Conservation (phyloP, 2,329 filamentous ascomycete genomes). For the Magnaporthiopsis rhizophila region DNA sequence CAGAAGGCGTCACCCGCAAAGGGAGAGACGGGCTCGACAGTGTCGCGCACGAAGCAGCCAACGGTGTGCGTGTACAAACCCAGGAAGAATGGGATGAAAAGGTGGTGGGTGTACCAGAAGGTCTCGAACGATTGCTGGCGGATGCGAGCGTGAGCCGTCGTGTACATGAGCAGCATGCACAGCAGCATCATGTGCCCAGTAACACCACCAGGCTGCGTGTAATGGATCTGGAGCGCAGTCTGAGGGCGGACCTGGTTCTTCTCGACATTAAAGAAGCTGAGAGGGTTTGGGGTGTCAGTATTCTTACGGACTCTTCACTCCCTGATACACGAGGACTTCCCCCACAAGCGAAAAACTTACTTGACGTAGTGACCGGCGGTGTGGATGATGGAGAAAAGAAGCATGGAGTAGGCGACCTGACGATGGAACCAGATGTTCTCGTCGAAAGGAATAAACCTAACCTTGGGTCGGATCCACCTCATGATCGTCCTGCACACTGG, state of each 20-base stretch:
- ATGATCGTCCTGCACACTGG: slow-evolving; percentile 93
- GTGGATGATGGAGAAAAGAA: slow-evolving; percentile 75
- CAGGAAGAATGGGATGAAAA: slow-evolving; percentile 94
- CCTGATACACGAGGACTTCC: neutral
- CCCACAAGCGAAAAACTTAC: slow-evolving; percentile 35
- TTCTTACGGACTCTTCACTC: too few species aligned
- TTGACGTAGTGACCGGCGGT: slow-evolving; percentile 86
- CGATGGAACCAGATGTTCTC: slow-evolving; percentile 96
- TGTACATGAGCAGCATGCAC: slow-evolving; percentile 99
- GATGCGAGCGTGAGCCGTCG: slow-evolving; percentile 85
- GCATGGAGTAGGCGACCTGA: slow-evolving; percentile 82
- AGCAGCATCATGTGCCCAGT: slow-evolving; percentile 96
- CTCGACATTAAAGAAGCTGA: slow-evolving; percentile 91
- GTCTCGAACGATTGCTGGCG: slow-evolving; percentile 96
- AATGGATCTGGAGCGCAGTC: slow-evolving; percentile 84
- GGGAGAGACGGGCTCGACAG: slow-evolving; percentile 62
- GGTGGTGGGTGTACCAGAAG: slow-evolving; percentile 98
- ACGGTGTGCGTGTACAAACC: slow-evolving; percentile 93
- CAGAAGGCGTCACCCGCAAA: slow-evolving; percentile 79
- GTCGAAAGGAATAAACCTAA: slow-evolving; percentile 85
- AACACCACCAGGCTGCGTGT: slow-evolving; percentile 78
- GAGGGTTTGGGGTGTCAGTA: neutral
- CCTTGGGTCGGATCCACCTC: slow-evolving; percentile 74
- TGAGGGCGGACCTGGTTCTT: slow-evolving; percentile 71
- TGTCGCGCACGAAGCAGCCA: slow-evolving; percentile 92